Base-by-base conservation (phyloP, 169 alveolate species). In the Toxoplasma gondii region DNA sequence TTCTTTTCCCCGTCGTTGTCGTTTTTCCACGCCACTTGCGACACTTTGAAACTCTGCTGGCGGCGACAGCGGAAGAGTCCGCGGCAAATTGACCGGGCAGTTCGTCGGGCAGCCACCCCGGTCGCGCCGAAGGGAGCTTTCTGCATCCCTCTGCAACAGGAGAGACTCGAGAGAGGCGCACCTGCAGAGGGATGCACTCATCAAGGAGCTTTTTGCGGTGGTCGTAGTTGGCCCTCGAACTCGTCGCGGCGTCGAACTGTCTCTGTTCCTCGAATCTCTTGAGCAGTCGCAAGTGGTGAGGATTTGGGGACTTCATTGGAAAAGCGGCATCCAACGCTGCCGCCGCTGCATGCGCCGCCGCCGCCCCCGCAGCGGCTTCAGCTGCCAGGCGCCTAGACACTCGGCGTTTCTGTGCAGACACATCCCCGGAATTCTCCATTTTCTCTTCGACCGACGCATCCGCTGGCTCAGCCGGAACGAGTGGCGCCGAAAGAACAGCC, bases 401-500 rank as follows among this genome's bases (percentile, higher is more conserved):
- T 5, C 36, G 81, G 9, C 12, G 81, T n/a, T 29, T 24, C 81
- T 2, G 81, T 2, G 44, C 84, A 74, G 84, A 16, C 84, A 16
- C 84, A 44, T n/a, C 44, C 27, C 44, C n/a, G 39, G 39, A 49
- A 12, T 12, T 12, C 22, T 12, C 58, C 58, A 4, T 4, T 49
- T 12, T 49, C 58, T 12, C 58, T 12, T 4, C 58, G 12, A n/a
- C n/a, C n/a, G 58, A 12, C 58, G 58, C 58, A 12, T 49, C 22
- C 58, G 12, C 58, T 41, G 84, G 17, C 84, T 74, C 49, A 36
- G 45, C 31, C 24, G 1, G n/a, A 17, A n/a, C 22, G 45, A 74
- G 84, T 44, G 84, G 84, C 44, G 84, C 84, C 9, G 84, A 74
- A 27, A 74, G 84, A 16, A 74, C 84, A 2, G 84, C 84, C 49